These are phyloP conservation scores for Apiospora saccharicola DNA, from an alignment of 2,329 filamentous ascomycete species.

Conservation along the genomic window DNA sequence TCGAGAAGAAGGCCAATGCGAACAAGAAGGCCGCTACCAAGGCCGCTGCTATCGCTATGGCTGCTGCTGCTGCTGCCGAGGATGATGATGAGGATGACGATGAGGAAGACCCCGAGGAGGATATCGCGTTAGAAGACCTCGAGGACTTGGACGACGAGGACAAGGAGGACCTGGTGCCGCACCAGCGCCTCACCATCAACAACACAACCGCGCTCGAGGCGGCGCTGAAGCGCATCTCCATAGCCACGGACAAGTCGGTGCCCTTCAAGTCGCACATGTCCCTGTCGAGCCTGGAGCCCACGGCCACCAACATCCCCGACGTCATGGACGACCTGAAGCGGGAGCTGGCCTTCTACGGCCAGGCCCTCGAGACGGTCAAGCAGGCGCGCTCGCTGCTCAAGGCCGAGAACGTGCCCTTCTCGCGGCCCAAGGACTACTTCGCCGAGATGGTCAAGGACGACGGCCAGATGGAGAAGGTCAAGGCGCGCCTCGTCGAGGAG, in stretches of 20 bases:
- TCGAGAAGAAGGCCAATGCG: conserved; percentile 50
- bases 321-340: conserved; percentile 91
- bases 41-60: conserved; percentile 39
- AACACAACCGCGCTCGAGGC: conserved; percentile 87
- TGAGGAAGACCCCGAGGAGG: conserved; percentile 80
- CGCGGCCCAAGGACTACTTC: conserved; percentile 92
- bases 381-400: conserved; percentile 77
- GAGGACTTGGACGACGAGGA: conserved; percentile 81
- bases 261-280: conserved; percentile 87
- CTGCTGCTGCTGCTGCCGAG: conserved; percentile 51
- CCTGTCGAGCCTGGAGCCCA: conserved; percentile 71
- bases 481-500: conserved; percentile 90
- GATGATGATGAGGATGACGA: conserved; percentile 66
- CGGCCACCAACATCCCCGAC: conserved; percentile 74
- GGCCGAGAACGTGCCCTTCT: conserved; percentile 85
- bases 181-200: conserved; percentile 96
- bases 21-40: conserved; percentile 41
- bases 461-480: conserved; percentile 97
- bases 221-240: conserved; percentile 79
- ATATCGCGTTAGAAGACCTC: conserved; percentile 88
- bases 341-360: conserved; percentile 91
- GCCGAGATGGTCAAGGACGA: conserved; percentile 99
- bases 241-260: conserved; percentile 71
- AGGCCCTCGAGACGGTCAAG: conserved; percentile 81
- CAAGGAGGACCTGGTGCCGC: conserved; percentile 84